These are phyloP conservation scores for Liquidambar formosana DNA, from an alignment of 164 flowering plant species.

Conservation along the genomic window DNA sequence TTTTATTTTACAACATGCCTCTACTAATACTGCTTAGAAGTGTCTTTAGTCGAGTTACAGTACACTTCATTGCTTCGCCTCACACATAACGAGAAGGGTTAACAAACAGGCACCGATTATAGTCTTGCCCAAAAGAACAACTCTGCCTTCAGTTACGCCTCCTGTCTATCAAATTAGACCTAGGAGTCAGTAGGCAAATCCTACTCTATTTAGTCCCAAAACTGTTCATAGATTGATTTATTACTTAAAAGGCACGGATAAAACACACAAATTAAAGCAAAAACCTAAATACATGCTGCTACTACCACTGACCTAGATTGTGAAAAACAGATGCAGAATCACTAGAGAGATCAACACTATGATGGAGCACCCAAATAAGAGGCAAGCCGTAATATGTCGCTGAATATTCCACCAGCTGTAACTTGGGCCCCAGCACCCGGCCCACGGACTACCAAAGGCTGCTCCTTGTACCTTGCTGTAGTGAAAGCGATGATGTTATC, in stretches of 20 bases:
- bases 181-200: background rate
- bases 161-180: too few species aligned
- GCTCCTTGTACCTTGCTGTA: conserved; percentile 78
- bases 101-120: too few species aligned
- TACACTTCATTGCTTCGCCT: too few species aligned
- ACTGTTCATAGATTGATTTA: background rate
- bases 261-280: background rate
- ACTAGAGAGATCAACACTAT: conserved; percentile 17
- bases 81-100: too few species aligned
- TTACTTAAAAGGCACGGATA: background rate
- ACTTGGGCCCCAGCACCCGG: conserved; percentile 99
- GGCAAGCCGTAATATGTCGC: conserved; percentile 85
- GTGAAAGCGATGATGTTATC: conserved; percentile 97
- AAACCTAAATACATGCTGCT: background rate
- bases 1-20: too few species aligned
- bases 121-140: too few species aligned
- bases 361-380: conserved; percentile 99
- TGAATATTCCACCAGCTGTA: conserved; percentile 93
- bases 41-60: too few species aligned
- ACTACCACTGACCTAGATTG: background rate
- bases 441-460: conserved; percentile 88
- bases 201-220: conserved; percentile 1
- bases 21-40: too few species aligned
- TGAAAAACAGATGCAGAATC: background rate
- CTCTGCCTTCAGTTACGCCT: too few species aligned